Evolutionary conservation across 2,329 filamentous ascomycete genomes (phyloP).

Genomic region (Huntiella abstrusa): DNA sequence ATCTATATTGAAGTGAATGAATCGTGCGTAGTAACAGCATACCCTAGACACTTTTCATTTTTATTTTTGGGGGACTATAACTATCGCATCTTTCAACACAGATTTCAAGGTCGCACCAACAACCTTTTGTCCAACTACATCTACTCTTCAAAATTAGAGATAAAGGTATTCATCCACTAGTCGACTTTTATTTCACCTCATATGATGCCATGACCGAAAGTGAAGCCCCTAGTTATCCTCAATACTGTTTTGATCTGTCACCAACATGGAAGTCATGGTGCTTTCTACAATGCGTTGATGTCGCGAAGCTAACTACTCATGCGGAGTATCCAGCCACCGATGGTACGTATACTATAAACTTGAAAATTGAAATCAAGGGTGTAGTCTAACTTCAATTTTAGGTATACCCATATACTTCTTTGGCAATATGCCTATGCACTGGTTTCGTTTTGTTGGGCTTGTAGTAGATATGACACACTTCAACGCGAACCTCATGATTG

Average conservation of each 20-base stretch:
- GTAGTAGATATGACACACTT: conserved; percentile 44
- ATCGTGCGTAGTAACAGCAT: too few species aligned
- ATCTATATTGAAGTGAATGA: too few species aligned
- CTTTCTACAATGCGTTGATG: conserved; percentile 31
- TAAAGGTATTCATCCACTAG: conserved; percentile 9
- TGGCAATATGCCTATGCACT: conserved; percentile 58
- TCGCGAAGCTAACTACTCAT: conserved; percentile 24
- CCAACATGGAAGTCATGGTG: conserved; percentile 43
- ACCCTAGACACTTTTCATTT: too few species aligned
- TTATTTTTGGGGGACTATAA: too few species aligned
- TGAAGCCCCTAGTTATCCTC: conserved; percentile 29
- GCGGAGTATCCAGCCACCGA: conserved; percentile 21
- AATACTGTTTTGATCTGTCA: conserved; percentile 44
- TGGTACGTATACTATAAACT: background rate
- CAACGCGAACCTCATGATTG: conserved; percentile 28
- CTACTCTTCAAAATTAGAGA: too few species aligned
- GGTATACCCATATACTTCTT: conserved; percentile 45
- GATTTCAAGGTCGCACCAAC: too few species aligned
- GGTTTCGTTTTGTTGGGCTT: conserved; percentile 47
- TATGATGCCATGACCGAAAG: conserved; percentile 32
- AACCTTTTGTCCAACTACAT: too few species aligned
- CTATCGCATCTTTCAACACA: too few species aligned
- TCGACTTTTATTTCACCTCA: conserved; percentile 9
- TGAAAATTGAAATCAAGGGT: background rate
- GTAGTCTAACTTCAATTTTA: conserved; percentile 8